phyloP scores from a whole-genome alignment of 768 basidiomycete species.

The Candolleomyces aberdarensis region DNA sequence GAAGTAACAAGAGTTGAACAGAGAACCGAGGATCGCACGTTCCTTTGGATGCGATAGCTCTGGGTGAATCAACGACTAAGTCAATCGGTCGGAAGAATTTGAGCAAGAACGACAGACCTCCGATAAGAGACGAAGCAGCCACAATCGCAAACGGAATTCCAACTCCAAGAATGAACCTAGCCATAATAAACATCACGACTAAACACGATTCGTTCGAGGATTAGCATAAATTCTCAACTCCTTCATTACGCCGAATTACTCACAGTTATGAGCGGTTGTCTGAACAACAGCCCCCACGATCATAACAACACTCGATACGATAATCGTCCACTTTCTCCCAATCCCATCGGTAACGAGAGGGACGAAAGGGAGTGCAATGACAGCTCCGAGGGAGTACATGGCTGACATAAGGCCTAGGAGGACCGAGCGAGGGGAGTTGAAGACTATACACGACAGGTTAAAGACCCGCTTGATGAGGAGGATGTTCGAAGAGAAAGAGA shows the following conservation, averaged over 20 bases:
- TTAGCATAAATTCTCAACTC: not conserved
- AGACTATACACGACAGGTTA: conserved; percentile 34
- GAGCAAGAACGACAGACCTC: conserved; percentile 27
- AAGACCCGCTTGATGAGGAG: not conserved
- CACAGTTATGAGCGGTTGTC: conserved; percentile 48
- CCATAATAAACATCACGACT: conserved; percentile 60
- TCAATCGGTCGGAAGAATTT: not conserved
- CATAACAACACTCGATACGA: conserved; percentile 50
- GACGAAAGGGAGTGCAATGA: conserved; percentile 51
- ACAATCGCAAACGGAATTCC: conserved; percentile 62
- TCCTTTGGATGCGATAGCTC: conserved; percentile 72
- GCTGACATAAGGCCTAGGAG: conserved; percentile 56
- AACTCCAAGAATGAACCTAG: conserved; percentile 54
- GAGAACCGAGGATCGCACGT: conserved; percentile 59
- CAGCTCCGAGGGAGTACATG: conserved; percentile 59
- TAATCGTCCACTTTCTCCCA: conserved; percentile 51
- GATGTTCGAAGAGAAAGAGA: not conserved
- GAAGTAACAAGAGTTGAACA: conserved; percentile 65
- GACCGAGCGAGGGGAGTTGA: conserved; percentile 48
- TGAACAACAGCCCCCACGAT: conserved; percentile 45
- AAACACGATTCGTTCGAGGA: not conserved
- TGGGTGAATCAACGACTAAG: conserved; percentile 9
- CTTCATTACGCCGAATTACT: conserved; percentile 10
- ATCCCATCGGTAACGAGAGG: conserved; percentile 46
- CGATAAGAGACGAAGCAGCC: conserved; percentile 63